phyloP scores from a whole-genome alignment of 495 filamentous ascomycete genomes.

The Chlorociboria aeruginascens region DNA sequence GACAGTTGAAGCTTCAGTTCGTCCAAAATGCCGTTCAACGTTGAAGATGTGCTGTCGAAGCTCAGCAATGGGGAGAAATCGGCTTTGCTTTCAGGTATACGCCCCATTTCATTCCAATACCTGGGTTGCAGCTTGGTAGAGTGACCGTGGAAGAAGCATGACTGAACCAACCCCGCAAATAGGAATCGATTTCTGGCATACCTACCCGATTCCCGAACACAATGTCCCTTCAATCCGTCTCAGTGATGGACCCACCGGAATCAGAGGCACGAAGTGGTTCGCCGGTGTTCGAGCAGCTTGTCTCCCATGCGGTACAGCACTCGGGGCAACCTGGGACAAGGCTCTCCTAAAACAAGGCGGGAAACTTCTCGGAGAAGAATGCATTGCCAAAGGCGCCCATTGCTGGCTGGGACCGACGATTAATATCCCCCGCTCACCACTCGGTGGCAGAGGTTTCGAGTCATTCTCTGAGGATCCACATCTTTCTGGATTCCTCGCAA shows the following conservation, averaged over 20 bases:
- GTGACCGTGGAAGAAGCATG: too few species aligned
- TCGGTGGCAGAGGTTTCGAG: slow-evolving; percentile 69
- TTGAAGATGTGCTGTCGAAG: slow-evolving; percentile 46
- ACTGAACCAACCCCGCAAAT: too few species aligned
- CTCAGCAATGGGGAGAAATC: slow-evolving; percentile 49
- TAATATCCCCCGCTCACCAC: slow-evolving; percentile 60
- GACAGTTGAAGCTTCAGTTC: too few species aligned
- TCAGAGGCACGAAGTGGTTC: slow-evolving; percentile 42
- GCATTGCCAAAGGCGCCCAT: slow-evolving; percentile 58
- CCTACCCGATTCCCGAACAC: slow-evolving; percentile 39
- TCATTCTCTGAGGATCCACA: slow-evolving; percentile 63
- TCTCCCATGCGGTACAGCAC: slow-evolving; percentile 53
- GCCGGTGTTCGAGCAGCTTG: slow-evolving; percentile 55
- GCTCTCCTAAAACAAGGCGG: slow-evolving; percentile 49
- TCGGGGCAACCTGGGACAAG: slow-evolving; percentile 62
- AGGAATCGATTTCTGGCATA: slow-evolving; percentile 58
- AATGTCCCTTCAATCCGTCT: slow-evolving; percentile 50
- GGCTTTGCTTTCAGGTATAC: slow-evolving; percentile 43
- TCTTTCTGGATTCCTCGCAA: slow-evolving; percentile 55
- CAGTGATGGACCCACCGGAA: slow-evolving; percentile 26
- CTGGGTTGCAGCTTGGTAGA: neutral
- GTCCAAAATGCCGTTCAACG: slow-evolving; percentile 27
- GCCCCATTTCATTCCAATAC: neutral
- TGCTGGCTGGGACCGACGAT: slow-evolving; percentile 66
- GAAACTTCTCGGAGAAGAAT: slow-evolving; percentile 51